phyloP scores from a whole-genome alignment of 176 grass and related monocot genomes.

The Luzula sylvatica region DNA sequence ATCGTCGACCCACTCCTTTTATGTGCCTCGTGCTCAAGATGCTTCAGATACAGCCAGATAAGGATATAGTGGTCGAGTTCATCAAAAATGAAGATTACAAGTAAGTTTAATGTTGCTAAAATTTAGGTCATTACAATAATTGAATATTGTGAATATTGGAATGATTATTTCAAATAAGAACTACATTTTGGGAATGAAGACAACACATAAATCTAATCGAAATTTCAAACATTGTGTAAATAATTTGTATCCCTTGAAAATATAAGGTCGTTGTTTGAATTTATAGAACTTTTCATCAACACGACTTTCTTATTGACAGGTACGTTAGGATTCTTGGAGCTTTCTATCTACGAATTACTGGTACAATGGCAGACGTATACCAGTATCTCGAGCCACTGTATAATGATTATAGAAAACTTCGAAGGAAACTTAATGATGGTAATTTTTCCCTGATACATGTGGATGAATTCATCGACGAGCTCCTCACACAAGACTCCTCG shows the following conservation, averaged over 20 bases:
- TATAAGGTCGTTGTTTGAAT: neutral
- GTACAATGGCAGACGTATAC: conserved; percentile 71
- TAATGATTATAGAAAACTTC: conserved; percentile 86
- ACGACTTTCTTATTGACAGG: conserved; percentile 28
- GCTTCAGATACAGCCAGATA: conserved; percentile 99
- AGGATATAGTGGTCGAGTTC: conserved; percentile 97
- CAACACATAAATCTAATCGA: too few relatives aligned
- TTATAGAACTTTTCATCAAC: neutral
- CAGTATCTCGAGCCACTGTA: conserved; percentile 91
- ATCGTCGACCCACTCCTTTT: conserved; percentile 65
- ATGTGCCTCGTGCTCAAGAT: conserved; percentile 94
- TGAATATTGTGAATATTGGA: too few relatives aligned
- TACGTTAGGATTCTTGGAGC: conserved; percentile 79
- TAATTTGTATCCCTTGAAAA: too few relatives aligned
- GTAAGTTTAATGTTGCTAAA: conserved; percentile 5
- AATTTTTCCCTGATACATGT: conserved; percentile 69
- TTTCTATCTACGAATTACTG: conserved; percentile 72
- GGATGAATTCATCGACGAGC: conserved; percentile 87
- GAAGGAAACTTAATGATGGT: conserved; percentile 62
- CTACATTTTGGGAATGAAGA: too few relatives aligned
- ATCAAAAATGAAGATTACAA: conserved; percentile 99
- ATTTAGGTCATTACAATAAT: too few relatives aligned
- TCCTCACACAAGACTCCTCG: conserved; percentile 75
- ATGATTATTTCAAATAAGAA: too few relatives aligned
- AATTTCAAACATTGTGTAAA: too few relatives aligned